Base-by-base conservation (phyloP, 1,284 basidiomycete species). In the Schizopora paradoxa region DNA sequence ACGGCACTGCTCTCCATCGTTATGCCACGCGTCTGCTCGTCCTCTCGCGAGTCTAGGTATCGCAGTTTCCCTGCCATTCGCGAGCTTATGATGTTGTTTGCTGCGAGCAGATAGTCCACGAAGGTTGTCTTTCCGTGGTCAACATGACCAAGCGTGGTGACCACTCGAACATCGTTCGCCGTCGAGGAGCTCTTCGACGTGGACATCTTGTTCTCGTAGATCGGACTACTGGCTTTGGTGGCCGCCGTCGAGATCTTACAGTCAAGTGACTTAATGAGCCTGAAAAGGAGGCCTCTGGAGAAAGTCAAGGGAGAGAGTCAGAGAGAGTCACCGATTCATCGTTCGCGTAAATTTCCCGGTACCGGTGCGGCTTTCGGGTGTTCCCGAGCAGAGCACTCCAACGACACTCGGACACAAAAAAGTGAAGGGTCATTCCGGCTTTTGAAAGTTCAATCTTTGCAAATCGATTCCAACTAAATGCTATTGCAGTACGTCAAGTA, bases 1-100 rank as follows among this genome's bases (percentile, higher is more conserved):
- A 93, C 89, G 1, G 96, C 93, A 61, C 91, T 94, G 54, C 88
- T 91, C 66, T 99, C 94, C 95, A 99, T 99, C 0, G 96, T 99
- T 54, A 99, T 99, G 1, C 96, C 96, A 40, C 96, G 73, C 66
- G 98, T 86, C 62, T 99, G 95, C 63, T 99, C 96, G 59, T 99
- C 96, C 62, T 96, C 93, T 54, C 96, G 75, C 49, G 88, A 92
- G 64, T 99, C 96, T 39, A 99, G 73, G 64, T 96, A 99, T 47
- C 96, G 76, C 62, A 99, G 82, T 65, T 97, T 98, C 18, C 96
- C 96, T 0, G 94, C 96, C 82, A 98, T 88, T 36, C 91, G 73
- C 3, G 85, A 70, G 0, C 94, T 97, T 59, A 99, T 98, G 63
- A 99, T 98, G 59, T 93, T 95, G 69, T 99, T 99, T 23, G 95